phyloP scores from a whole-genome alignment of 257 asterid species.

The Galeopsis tetrahit region DNA sequence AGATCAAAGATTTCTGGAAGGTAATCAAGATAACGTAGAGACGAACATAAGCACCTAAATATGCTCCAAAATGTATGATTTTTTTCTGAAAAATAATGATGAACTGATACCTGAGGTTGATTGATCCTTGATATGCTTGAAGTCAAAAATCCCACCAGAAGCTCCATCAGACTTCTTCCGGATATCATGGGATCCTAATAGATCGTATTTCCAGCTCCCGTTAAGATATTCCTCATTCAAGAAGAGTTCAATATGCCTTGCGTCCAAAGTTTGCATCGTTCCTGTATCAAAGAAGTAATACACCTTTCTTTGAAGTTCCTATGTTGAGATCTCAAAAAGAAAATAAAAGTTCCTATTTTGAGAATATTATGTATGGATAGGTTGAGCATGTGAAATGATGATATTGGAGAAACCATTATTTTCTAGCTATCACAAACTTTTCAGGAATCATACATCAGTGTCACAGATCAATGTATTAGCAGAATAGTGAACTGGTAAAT shows the following conservation, averaged over 20 bases:
- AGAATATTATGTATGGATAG: background rate
- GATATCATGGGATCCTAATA: slow-evolving; percentile 64
- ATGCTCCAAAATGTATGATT: background rate
- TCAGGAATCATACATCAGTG: background rate
- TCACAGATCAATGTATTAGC: slow-evolving; percentile 3
- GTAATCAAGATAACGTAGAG: slow-evolving; percentile 29
- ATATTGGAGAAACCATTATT: background rate
- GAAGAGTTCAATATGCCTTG: slow-evolving; percentile 91
- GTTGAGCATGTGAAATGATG: background rate
- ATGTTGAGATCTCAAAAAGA: background rate
- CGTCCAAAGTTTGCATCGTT: slow-evolving; percentile 95
- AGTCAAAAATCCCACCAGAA: slow-evolving; percentile 80
- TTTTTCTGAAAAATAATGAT: background rate
- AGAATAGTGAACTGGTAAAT: slow-evolving; percentile 1
- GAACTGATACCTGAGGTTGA: slow-evolving; percentile 64
- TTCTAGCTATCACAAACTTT: background rate
- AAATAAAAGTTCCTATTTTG: slow-evolving; percentile 10
- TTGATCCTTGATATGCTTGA: slow-evolving; percentile 69
- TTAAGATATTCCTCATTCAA: slow-evolving; percentile 61
- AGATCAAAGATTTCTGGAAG: slow-evolving; percentile 71
- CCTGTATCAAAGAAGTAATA: slow-evolving; percentile 51
- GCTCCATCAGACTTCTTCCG: slow-evolving; percentile 69
- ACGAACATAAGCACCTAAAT: slow-evolving; percentile 16
- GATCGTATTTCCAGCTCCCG: slow-evolving; percentile 81
- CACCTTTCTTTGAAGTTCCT: slow-evolving; percentile 17